Base-by-base conservation (phyloP, 495 filamentous ascomycete genomes). In the Venustampulla echinocandica region DNA sequence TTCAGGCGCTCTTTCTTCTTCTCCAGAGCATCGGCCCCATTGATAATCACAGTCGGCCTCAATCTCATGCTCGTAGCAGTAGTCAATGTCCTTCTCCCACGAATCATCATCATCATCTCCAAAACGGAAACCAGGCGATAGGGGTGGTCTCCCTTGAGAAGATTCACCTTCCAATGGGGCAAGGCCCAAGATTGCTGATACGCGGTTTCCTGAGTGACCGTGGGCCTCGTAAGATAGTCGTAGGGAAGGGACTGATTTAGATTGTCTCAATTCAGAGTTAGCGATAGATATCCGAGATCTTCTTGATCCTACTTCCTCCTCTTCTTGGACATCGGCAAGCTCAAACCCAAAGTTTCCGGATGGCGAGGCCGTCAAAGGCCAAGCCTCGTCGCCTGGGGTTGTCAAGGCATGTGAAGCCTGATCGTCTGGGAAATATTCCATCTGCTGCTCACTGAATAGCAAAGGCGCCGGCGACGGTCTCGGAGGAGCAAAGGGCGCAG, bases 21-120 rank as follows among this genome's bases (percentile, higher is more conserved):
- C 48, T 10, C 56, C 52, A 1, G 52, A 49, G 15, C 58, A 36
- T 24, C 79, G 75, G 37, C 81, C 74, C 88, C 88, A 95, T 49
- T 92, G 84, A 52, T 89, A 95, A 53, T 96, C 79, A 58, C 85
- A 95, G 54, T 88, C 79, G 1, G 88, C 87, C 62, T 96, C 90
- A 6, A 84, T 87, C 37, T 82, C 87, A 61, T 92, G 79, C 51
- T 95, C 85, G 57, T 96, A 97, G 61, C 83, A 92, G 61, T 85
- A 96, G 60, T 95, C 90, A 54, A 97, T 90, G 54, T 90, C 88
- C 34, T 89, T 86, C 56, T 97, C 90, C 90, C 90, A 97, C 17
- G 73, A 82, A 35, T 80, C 75, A 28, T 38, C 19, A 2, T 42
- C 20, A 35, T 80, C 75, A 28, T 38, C 19, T 3, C 36, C 20